Evolutionary conservation across 805 yeast species (phyloP), one percentile per base, ranked within the genome.

Genomic region (Metschnikowia cubensis): DNA sequence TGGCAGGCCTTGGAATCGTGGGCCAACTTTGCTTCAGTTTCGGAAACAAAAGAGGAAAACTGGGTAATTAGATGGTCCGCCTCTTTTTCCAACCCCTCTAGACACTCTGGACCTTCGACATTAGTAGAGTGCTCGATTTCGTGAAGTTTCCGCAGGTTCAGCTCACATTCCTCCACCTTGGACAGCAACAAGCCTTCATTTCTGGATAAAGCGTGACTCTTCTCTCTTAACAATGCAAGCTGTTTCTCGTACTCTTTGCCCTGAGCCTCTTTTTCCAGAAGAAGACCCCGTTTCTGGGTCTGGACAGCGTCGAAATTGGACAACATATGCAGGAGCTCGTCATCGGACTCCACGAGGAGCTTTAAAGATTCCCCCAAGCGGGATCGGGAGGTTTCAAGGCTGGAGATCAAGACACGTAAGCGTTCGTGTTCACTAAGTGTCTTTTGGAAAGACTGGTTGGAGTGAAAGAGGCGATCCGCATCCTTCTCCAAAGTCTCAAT

Each of bases 391-490:
- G 78, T 81, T 2, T 58, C 53, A 3, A 39, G 33, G 34, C 21
- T 29, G 7, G 42, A 25, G 11, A 39, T 39, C 34, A 39, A 29
- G 21, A 39, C 42, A 34, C 71, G 69, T 41, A 86, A 62, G 45
- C 79, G 81, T 36, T 85, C 88, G 20, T 83, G 66, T 53, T 80
- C 80, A 29, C 86, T 82, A 18, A 91, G 62, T 0, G 83, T 80
- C 52, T 82, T 75, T 62, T 89, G 96, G 62, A 85, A 91, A 50
- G 86, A 85, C 62, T 89, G 96, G 60, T 89, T 88, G 1, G 88
- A 75, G 44, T 81, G 80, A 66, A 89, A 90, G 13, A 91, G 69
- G 13, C 62, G 62, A 43, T 86, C 84, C 3, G 89, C 76, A 56
- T 84, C 80, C 35, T 66, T 64, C n/a, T 84, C 83, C 1, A 83